Evolutionary conservation across 345 rosid species (phyloP), one percentile per base, ranked within the genome.

Genomic region (Aquilaria yunnanensis): DNA sequence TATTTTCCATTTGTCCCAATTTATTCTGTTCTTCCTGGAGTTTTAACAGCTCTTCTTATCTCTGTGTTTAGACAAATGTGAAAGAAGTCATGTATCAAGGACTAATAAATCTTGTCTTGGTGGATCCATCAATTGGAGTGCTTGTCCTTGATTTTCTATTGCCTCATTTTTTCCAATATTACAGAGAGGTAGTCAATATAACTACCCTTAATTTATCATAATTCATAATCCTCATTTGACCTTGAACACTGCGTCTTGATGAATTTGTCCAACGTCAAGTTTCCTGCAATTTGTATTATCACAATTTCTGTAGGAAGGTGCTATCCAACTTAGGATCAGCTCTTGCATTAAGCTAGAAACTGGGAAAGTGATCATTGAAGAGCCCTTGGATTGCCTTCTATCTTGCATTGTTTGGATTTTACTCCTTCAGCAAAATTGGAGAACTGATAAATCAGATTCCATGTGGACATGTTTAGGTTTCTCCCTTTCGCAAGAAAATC

Each of bases 401-500:
- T 83, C 84, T 72, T 87, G 92, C 65, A 61, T 87, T 48, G 85
- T 90, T 67, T 81, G 89, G 87, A 87, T 87, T 70, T 72, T 81
- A 67, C 79, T 87, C 61, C 81, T 87, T 72, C 90, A 84, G 75
- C 78, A 78, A 6, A 80, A 65, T 60, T 79, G 80, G 62, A 79
- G 66, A 78, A 56, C 71, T 47, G 72, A 72, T 64, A 57, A 49
- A 61, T 65, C 70, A 32, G 79, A 85, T 74, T 66, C 82, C 14
- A 54, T 80, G 4, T 78, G 86, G 89, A 60, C 85, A 52, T 79
- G 85, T 70, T 80, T 87, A 70, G 89, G 92, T 67, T 90, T 90
- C 79, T 82, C 97, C 57, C 87, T 90, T 77, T 84, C 97, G 2
- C 97, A 85, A 75, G 96, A 90, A 45, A 80, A 71, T 73, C 96